Conservation (phyloP, 306 rosid species). For the Senna tora region DNA sequence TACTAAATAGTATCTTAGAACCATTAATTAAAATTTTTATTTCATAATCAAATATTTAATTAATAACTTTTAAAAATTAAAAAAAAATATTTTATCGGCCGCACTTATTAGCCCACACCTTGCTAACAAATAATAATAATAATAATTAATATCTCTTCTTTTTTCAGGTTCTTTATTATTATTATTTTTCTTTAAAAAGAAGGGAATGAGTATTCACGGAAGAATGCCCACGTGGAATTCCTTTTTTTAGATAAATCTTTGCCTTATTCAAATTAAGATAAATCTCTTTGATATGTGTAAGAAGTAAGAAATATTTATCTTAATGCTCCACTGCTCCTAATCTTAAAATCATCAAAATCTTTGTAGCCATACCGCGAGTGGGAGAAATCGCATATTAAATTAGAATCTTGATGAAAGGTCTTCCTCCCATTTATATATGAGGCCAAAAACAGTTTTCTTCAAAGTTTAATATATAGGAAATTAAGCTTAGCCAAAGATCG, state of each 20-base stretch:
- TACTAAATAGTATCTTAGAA: too few species aligned
- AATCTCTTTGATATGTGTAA: background rate
- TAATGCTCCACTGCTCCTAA: background rate
- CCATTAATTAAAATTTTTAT: too few species aligned
- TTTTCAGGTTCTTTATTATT: too few species aligned
- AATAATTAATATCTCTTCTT: background rate
- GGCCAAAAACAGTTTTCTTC: background rate
- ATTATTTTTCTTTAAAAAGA: background rate
- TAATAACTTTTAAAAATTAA: too few species aligned
- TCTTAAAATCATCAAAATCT: constrained; percentile 1
- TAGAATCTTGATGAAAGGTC: constrained; percentile 58
- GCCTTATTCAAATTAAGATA: background rate
- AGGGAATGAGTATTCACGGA: background rate
- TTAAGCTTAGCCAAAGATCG: constrained; percentile 1
- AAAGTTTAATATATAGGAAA: background rate
- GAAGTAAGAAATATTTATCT: background rate
- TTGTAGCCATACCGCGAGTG: constrained; percentile 56
- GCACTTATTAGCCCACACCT: too few species aligned
- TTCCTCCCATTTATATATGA: constrained; percentile 47
- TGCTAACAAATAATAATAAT: too few species aligned
- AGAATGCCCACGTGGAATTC: too few species aligned
- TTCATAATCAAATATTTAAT: too few species aligned
- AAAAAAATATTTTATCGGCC: too few species aligned
- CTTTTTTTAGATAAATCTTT: too few species aligned
- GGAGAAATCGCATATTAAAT: constrained; percentile 66